Evolutionary conservation across 2,329 filamentous ascomycete genomes (phyloP).

Genomic region (Drechslera avenae): DNA sequence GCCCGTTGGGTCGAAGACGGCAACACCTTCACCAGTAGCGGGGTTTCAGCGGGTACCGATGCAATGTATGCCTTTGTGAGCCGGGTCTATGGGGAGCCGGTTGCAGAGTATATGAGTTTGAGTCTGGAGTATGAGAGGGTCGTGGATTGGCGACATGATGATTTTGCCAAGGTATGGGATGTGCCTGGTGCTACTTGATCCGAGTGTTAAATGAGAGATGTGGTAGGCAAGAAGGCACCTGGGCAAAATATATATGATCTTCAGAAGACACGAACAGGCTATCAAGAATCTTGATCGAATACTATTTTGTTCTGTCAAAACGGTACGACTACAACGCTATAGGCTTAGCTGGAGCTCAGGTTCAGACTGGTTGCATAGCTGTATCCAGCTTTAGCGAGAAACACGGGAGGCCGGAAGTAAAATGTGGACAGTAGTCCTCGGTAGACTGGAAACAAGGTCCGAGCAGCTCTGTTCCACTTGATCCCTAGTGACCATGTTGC

Average conservation of each 20-base stretch:
- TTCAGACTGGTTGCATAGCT: background rate
- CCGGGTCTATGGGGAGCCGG: slow-evolving; percentile 59
- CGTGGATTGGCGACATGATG: slow-evolving; percentile 57
- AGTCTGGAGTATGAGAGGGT: slow-evolving; percentile 63
- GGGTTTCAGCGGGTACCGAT: slow-evolving; percentile 67
- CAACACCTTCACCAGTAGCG: slow-evolving; percentile 69
- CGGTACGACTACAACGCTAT: slow-evolving; percentile 11
- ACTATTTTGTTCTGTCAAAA: background rate
- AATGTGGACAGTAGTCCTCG: background rate
- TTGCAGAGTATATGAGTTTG: slow-evolving; percentile 55
- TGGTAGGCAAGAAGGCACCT: no score
- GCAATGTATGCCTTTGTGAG: slow-evolving; percentile 62
- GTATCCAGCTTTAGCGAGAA: background rate
- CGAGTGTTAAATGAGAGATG: no score
- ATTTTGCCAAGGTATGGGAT: slow-evolving; percentile 55
- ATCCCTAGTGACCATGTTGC: background rate
- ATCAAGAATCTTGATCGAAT: background rate
- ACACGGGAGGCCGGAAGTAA: no score
- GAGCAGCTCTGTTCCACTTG: background rate
- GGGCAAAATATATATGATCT: no score
- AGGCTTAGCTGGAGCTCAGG: background rate
- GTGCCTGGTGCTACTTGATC: slow-evolving; percentile 10
- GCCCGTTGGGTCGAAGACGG: slow-evolving; percentile 68
- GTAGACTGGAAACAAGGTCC: background rate
- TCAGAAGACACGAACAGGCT: no score